A percentile compares a stretch with the other conserved stretches of the same genome.
These are phyloP conservation scores for Phoma sp. DNA, from an alignment of 2,329 filamentous ascomycete genomes.

Conservation along the genomic window DNA sequence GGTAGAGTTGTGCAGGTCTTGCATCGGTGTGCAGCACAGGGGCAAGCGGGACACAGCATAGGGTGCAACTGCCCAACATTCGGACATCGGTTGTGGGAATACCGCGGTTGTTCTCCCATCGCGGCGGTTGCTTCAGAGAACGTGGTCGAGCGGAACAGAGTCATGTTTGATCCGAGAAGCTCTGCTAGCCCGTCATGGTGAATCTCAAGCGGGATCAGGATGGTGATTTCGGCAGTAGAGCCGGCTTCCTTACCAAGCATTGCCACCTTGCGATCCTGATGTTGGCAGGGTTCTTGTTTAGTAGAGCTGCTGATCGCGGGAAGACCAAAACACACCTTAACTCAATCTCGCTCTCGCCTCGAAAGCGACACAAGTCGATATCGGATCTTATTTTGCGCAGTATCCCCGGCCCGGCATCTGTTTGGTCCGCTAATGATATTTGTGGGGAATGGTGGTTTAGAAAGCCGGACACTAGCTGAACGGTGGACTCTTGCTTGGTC, in stretches of 20 bases:
- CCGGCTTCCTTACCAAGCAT: slow-evolving; percentile 5
- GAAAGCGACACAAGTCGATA: slow-evolving; percentile 11
- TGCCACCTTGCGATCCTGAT: slow-evolving; percentile 15
- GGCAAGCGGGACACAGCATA: slow-evolving; percentile 8
- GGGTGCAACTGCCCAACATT: not conserved
- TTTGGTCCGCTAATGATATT: not conserved
- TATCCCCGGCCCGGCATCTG: slow-evolving; percentile 6
- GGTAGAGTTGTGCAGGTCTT: slow-evolving; percentile 4
- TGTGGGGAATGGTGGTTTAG: slow-evolving; percentile 20
- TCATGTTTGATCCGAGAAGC: not conserved
- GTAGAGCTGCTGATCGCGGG: slow-evolving; percentile 19
- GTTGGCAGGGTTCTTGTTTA: slow-evolving; percentile 15
- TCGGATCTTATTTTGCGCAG: slow-evolving; percentile 9
- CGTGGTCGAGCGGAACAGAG: slow-evolving; percentile 6
- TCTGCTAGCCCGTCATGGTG: not conserved
- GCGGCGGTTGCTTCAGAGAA: slow-evolving; percentile 4
- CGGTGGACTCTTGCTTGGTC: slow-evolving; percentile 9
- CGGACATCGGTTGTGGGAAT: not conserved
- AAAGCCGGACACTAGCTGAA: slow-evolving; percentile 7
- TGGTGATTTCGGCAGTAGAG: not conserved
- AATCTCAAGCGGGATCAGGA: not conserved
- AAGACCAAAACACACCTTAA: slow-evolving; percentile 1
- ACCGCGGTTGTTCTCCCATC: not conserved
- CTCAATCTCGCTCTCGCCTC: not conserved
- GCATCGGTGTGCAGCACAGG: slow-evolving; percentile 5